phyloP scores from a whole-genome alignment of 371 early-diverging fungal species.

The Mortierella sp. region DNA sequence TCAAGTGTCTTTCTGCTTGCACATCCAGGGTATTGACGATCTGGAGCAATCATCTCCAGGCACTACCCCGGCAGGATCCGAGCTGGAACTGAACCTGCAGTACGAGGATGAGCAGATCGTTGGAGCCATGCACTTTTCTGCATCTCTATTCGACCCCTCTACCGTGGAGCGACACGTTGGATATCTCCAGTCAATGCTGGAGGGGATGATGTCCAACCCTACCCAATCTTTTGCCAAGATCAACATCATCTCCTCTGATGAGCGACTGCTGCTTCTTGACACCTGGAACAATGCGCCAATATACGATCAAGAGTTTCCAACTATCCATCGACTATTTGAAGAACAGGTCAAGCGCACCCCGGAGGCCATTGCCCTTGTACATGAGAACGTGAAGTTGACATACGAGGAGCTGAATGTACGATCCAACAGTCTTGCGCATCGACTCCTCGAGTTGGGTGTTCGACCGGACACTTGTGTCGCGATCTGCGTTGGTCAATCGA shows the following conservation, averaged over 20 bases:
- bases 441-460: slow-evolving; percentile 4
- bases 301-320: background rate
- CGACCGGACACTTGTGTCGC: slow-evolving; percentile 9
- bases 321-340: slow-evolving; percentile 12
- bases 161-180: slow-evolving; percentile 10
- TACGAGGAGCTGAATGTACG: slow-evolving; percentile 7
- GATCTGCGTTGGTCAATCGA: slow-evolving; percentile 11
- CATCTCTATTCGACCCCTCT: slow-evolving; percentile 6
- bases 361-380: slow-evolving; percentile 16
- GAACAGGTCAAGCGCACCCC: slow-evolving; percentile 11
- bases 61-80: background rate
- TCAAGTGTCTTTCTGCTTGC: background rate
- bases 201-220: background rate
- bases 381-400: slow-evolving; percentile 6
- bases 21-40: background rate
- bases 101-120: background rate
- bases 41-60: too few relatives aligned
- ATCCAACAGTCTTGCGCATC: slow-evolving; percentile 5
- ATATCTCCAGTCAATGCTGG: slow-evolving; percentile 4
- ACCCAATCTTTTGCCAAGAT: slow-evolving; percentile 3
- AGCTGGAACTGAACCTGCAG: slow-evolving; percentile 2
- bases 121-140: slow-evolving; percentile 4
- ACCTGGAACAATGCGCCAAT: slow-evolving; percentile 6
- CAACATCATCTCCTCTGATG: slow-evolving; percentile 1
- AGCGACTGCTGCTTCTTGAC: slow-evolving; percentile 4